phyloP scores from a whole-genome alignment of 177 flowering plant genomes.

The Telopea speciosissima region DNA sequence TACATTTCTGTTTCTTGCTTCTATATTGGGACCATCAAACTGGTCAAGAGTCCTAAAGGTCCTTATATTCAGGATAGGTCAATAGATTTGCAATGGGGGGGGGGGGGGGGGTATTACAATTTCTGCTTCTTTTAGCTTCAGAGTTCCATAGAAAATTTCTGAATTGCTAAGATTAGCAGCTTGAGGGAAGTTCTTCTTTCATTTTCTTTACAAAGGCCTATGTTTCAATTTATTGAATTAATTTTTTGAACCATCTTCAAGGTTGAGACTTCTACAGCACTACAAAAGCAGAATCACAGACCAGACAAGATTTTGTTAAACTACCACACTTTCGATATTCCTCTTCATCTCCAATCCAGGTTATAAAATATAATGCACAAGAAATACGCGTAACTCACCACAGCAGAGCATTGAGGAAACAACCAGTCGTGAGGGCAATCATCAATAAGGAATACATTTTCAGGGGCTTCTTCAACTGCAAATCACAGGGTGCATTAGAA shows the following conservation, averaged over 20 bases:
- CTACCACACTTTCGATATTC: background rate
- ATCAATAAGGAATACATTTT: conserved; percentile 59
- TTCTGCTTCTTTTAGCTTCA: no score
- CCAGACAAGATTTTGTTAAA: background rate
- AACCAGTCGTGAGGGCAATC: conserved; percentile 98
- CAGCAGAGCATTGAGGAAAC: conserved; percentile 94
- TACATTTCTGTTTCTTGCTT: no score
- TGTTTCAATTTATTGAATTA: no score
- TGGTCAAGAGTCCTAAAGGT: no score
- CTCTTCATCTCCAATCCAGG: background rate
- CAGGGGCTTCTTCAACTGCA: conserved; percentile 70
- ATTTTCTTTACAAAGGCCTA: no score
- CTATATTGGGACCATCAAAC: no score
- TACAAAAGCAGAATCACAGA: background rate
- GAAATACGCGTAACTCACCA: conserved; percentile 44
- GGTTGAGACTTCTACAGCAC: background rate
- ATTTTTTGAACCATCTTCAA: background rate
- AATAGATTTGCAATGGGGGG: no score
- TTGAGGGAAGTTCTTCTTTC: no score
- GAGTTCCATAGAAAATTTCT: no score
- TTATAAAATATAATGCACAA: background rate
- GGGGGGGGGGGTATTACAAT: no score
- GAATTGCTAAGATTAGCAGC: no score
- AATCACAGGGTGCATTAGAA: conserved; percentile 9
- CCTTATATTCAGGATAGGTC: no score